Percentiles rank a stretch among this genome's conserved stretches.
Conservation (phyloP, 2,329 filamentous ascomycete species). For the Furcasterigmium sp. region DNA sequence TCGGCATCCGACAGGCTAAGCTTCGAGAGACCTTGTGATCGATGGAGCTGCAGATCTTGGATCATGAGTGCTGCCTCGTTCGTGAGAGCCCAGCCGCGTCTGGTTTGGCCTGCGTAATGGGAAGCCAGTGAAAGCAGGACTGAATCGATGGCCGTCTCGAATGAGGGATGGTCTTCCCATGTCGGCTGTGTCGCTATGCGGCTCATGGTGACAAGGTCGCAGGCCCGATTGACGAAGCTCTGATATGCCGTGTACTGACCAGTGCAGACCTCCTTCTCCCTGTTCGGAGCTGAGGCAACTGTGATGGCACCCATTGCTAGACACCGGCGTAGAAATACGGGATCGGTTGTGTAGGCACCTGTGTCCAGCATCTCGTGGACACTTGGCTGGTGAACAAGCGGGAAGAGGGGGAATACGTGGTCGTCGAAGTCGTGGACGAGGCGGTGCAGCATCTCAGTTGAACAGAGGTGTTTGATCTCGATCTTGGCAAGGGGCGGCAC, state of each 20-base stretch:
- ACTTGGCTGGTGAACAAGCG: background rate
- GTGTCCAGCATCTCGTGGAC: background rate
- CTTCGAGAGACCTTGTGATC: background rate
- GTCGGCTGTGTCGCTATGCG: background rate
- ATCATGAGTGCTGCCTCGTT: background rate
- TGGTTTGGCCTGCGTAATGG: background rate
- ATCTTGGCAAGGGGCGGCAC: background rate
- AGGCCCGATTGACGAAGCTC: background rate
- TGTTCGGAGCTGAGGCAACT: background rate
- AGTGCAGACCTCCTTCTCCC: background rate
- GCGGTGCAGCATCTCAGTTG: background rate
- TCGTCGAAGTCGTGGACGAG: background rate
- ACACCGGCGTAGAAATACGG: background rate
- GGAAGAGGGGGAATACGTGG: conserved; percentile 1
- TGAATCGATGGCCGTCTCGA: conserved; percentile 1
- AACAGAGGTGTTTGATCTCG: background rate
- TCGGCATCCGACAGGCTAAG: background rate
- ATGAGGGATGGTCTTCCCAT: background rate
- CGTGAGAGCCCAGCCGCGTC: background rate
- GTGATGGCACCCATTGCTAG: background rate
- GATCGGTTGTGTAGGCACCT: background rate
- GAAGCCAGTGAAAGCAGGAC: background rate
- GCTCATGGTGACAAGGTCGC: conserved; percentile 1
- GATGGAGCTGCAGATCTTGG: background rate
- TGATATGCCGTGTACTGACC: background rate